Evolutionary conservation across 352 stramenopile genomes (phyloP), one percentile per base, ranked within the genome.

Genomic region (Phytophthora cryptogea): DNA sequence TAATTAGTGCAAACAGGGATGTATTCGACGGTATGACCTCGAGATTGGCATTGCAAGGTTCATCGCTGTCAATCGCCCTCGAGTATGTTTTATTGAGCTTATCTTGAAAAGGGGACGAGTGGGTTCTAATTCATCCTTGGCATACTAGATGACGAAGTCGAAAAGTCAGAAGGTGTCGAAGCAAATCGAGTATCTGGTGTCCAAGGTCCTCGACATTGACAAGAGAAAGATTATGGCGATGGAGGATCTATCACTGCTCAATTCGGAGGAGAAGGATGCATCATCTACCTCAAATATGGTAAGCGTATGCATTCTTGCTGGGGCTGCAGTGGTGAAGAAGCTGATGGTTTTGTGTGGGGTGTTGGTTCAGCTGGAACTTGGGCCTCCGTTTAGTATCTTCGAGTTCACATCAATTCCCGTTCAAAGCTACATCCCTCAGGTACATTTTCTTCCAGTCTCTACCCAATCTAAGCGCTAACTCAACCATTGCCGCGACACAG

Each of bases 11-110:
- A 4, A 28, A 7, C 35, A 92, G 85, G 83, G 70, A 37, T 82
- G 77, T 13, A 72, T 94, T 56, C 80, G 83, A 16, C 80, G 85
- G 16, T 85, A 80, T 42, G 85, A 94, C 41, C 45, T 94, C 20
- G 81, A 92, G 58, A 67, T 92, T 35, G 83, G 78, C 7, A 83
- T 94, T 28, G 80, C 83, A 3, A 83, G 85, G 2, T 90, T 90
- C 47, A 80, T 89, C 32, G 77, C 83, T 2, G 72, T 89, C 4
- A 72, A 92, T 56, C 68, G 86, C 5, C 65, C 82, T 40, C 66
- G 88, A 46, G 80, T 89, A 57, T 42, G 65, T 13, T 31, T 5
- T 41, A 26, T 13, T n/a, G 16, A 3, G 7, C 30, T n/a, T 23
- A 23, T 48, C 11, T 48, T 17, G 9, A 48, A 32, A 23, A 7